These are phyloP conservation scores for Paramecium biaurelia DNA, from an alignment of 73 alveolate genomes.

Conservation along the genomic window DNA sequence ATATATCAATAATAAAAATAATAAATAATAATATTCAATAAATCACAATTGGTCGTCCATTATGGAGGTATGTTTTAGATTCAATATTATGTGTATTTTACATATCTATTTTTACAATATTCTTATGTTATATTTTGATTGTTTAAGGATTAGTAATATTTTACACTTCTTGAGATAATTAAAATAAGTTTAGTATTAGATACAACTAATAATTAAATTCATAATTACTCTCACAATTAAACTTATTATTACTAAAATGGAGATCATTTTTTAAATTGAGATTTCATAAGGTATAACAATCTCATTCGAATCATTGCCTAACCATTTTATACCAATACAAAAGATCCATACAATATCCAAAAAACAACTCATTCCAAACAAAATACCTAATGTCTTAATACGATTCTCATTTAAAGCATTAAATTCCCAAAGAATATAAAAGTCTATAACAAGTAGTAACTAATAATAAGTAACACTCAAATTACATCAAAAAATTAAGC, in stretches of 20 bases:
- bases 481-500: constrained; percentile 38
- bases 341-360: neutral
- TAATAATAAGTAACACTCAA: neutral
- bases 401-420: neutral
- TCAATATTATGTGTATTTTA: neutral
- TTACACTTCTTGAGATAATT: neutral
- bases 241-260: neutral
- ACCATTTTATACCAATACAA: neutral
- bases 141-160: neutral
- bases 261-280: neutral
- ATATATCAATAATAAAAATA: neutral
- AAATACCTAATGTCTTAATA: constrained; percentile 7
- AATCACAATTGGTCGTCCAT: constrained; percentile 16
- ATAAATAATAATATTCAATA: neutral
- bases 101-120: neutral
- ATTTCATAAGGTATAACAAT: neutral
- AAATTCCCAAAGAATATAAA: neutral
- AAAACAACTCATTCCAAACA: neutral
- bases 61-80: neutral
- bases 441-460: neutral
- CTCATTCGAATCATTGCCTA: neutral
- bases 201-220: neutral
- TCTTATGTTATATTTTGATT: neutral
- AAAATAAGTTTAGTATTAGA: neutral
- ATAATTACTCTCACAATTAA: neutral